These are phyloP conservation scores for Melaleuca alternifolia DNA, from an alignment of 345 rosid species.

Conservation along the genomic window DNA sequence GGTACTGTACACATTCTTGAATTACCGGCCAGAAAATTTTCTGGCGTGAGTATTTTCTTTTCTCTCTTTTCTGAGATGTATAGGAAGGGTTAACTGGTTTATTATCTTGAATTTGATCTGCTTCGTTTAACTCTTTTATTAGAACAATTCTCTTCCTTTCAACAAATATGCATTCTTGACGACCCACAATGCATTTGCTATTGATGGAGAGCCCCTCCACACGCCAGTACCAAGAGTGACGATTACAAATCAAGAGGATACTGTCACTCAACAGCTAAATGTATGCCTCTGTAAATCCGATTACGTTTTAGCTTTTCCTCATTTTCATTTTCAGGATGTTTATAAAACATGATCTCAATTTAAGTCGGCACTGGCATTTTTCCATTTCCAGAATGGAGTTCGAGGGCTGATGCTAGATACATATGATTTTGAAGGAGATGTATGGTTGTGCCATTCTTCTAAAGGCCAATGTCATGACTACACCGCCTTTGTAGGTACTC, in stretches of 20 bases:
- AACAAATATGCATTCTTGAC: slow-evolving; percentile 65
- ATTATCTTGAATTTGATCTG: too few species aligned
- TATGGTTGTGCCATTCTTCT: slow-evolving; percentile 68
- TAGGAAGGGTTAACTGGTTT: background rate
- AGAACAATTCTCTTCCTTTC: slow-evolving; percentile 64
- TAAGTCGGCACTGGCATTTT: background rate
- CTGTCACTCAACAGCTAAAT: slow-evolving; percentile 41
- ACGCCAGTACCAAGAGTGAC: slow-evolving; percentile 40
- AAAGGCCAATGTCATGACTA: slow-evolving; percentile 45
- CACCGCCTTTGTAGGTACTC: slow-evolving; percentile 46
- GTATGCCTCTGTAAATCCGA: slow-evolving; percentile 15
- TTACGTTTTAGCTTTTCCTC: background rate
- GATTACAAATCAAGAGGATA: slow-evolving; percentile 60
- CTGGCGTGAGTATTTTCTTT: background rate
- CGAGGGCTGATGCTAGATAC: slow-evolving; percentile 63
- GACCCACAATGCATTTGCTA: slow-evolving; percentile 64
- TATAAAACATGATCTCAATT: too few species aligned
- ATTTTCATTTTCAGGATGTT: background rate
- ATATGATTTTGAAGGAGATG: slow-evolving; percentile 49
- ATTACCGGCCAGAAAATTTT: background rate
- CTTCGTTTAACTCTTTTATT: background rate
- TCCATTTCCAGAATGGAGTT: slow-evolving; percentile 43
- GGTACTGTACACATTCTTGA: too few species aligned
- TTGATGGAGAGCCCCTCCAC: slow-evolving; percentile 37
- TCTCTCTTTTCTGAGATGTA: too few species aligned